Base-by-base conservation (phyloP, 2,329 filamentous ascomycete species). In the Aureobasidium zeae region DNA sequence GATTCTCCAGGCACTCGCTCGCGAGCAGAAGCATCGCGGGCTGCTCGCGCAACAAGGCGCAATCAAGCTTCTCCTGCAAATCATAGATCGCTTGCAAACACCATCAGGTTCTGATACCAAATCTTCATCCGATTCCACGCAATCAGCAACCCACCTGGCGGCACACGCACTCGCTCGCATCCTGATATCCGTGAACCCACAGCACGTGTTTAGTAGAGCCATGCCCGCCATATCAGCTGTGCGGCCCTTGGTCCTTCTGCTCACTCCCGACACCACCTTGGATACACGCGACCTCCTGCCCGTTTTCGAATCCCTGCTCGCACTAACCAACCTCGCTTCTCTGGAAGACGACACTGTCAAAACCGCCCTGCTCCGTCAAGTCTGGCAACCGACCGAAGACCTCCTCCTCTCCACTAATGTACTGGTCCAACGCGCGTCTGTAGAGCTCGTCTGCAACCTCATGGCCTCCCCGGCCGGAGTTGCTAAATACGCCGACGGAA, bases 31-130 rank as follows among this genome's bases (percentile, higher is more conserved):
- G 44, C 72, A 86, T 45, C 79, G 91, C 9, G 84, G 86, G 1
- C 73, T 77, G 36, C 78, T 98, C 51, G 85, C 87, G 3, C 91
- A 96, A 57, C 88, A 96, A 69, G 91, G 91, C n/a, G 86, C 85
- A 2, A 76, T 95, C 13, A 91, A 83, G 54, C 74, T 95, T 1
- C 72, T 96, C 16, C 73, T 96, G 19, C 75, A 81, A 11, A 74
- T 54, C 15, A 58, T 60, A 20, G 52, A 68, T 41, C 53, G 53
- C 5, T 2, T 91, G 88, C 43, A 45, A 21, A 1, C 73, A 94
- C 11, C 85, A 86, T 11, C 81, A 86, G 17, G 83, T 94, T 45
- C 72, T 94, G 33, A 93, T 94, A n/a, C n/a, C n/a, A n/a, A n/a
- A n/a, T 16, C 85, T 94, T 57, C 88, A 86, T 44, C 32, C 10